Evolutionary conservation across 1,284 basidiomycete genomes (phyloP), one percentile per base, ranked within the genome.

Genomic region (Trichosporon ovoides): DNA sequence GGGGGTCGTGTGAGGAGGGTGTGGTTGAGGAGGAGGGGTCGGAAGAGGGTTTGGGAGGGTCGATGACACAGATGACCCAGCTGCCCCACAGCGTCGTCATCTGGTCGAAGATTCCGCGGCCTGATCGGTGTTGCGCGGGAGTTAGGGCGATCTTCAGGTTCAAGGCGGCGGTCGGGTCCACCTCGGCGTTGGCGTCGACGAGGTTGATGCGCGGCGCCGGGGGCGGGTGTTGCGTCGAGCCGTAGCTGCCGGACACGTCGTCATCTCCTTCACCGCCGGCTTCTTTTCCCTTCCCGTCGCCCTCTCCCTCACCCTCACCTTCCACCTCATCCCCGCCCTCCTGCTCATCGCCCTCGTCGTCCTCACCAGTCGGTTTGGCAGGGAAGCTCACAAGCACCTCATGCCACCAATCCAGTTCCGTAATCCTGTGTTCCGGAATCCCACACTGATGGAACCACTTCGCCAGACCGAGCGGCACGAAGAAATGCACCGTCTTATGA

Each of bases 361-460:
- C n/a, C n/a, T n/a, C n/a, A n/a, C n/a, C n/a, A n/a, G 18, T 33
- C 16, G 55, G 31, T 3, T 53, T 18, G 6, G 55, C 22, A 10
- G 64, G 62, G 58, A 77, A 69, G 7, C 65, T 52, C 1, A 78
- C 57, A 31, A 76, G 52, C 5, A 71, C 62, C 62, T 77, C 75
- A 60, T 72, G 66, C 68, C 71, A 76, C 76, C 76, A 78, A 63
- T 78, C 76, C 13, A 78, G 66, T 60, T 77, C 74, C 34, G 70
- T 74, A 12, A 78, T 57, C 18, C 75, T 61, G n/a, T 61, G 40
- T 34, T 58, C 58, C 0, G 75, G 73, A 43, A 78, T 74, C 5
- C 68, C 66, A 22, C 64, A 70, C 16, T 61, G 49, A 10, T 58
- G 61, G 64, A 78, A 78, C 75, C 74, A 78, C 50, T 65, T 55